A percentile compares a stretch with the other conserved stretches of the same genome.
These are phyloP conservation scores for Raphidocelis subcapitata DNA, from an alignment of 139 green algal species.

Conservation along the genomic window DNA sequence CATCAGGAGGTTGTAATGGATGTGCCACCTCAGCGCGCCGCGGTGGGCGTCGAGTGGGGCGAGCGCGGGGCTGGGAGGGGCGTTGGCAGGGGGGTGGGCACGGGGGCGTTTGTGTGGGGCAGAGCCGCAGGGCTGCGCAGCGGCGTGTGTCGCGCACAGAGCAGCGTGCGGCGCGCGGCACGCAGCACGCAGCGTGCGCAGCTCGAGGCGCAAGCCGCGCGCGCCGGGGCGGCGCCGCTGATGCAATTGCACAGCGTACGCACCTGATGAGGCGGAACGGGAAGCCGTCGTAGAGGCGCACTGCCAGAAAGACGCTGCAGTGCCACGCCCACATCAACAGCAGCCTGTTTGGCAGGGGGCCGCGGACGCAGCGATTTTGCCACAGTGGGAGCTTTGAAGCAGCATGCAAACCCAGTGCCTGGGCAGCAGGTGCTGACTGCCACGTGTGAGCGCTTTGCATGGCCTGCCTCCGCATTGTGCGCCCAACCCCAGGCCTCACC, in stretches of 20 bases:
- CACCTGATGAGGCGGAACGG: conserved; percentile 34
- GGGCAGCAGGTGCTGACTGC: too few species aligned
- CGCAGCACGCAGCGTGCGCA: too few species aligned
- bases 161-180: too few species aligned
- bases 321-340: conserved; percentile 52
- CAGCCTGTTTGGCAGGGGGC: conserved; percentile 29
- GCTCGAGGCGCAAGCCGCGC: too few species aligned
- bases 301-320: conserved; percentile 46
- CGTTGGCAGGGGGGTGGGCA: not conserved
- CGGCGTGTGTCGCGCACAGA: too few species aligned
- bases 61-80: conserved; percentile 23
- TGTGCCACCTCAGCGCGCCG: conserved; percentile 84
- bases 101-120: too few species aligned
- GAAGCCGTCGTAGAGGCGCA: conserved; percentile 48
- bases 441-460: too few species aligned
- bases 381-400: not conserved
- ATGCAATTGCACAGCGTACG: not conserved
- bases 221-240: not conserved
- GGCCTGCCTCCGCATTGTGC: too few species aligned
- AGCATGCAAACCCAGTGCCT: too few species aligned
- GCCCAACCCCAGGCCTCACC: too few species aligned
- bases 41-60: conserved; percentile 54
- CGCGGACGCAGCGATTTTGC: not conserved
- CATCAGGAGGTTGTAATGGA: conserved; percentile 86
- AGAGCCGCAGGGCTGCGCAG: too few species aligned